Percentiles rank a stretch among this genome's conserved stretches.
phyloP scores from a whole-genome alignment of 225 moss, liverwort and hornwort genomes.

The Anthoceros angustus region DNA sequence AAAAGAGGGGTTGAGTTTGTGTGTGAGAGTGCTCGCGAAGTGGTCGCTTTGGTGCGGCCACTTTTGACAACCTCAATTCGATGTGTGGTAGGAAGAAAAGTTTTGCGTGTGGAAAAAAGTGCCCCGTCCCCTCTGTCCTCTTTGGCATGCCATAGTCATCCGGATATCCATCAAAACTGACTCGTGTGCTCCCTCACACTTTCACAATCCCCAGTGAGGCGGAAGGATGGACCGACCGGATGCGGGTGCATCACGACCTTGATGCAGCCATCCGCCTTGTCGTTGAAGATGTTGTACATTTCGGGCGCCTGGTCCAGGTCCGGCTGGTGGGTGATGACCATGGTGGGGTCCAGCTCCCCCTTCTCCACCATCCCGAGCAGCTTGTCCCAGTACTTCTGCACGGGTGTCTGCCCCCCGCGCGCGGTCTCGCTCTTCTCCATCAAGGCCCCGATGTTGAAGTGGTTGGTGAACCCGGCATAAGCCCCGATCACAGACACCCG shows the following conservation, averaged over 20 bases:
- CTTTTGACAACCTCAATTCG: no score
- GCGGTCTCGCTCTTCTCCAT: slow-evolving; percentile 74
- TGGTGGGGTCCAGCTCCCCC: slow-evolving; percentile 27
- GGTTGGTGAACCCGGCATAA: slow-evolving; percentile 56
- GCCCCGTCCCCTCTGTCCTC: no score
- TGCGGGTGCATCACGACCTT: slow-evolving; percentile 38
- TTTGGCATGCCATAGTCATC: no score
- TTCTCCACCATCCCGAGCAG: slow-evolving; percentile 31
- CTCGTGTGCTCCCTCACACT: no score
- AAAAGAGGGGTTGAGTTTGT: no score
- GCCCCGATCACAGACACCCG: slow-evolving; percentile 49
- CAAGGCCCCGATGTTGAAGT: slow-evolving; percentile 59
- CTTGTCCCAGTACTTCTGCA: slow-evolving; percentile 56
- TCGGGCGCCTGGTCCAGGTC: slow-evolving; percentile 40
- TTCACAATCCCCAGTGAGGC: no score
- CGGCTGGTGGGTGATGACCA: slow-evolving; percentile 37
- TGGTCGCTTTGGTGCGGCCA: no score
- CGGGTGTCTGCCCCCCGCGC: slow-evolving; percentile 72
- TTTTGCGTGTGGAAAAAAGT: no score
- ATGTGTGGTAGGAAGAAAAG: no score
- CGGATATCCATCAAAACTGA: no score
- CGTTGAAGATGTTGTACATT: slow-evolving; percentile 53
- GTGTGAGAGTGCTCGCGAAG: no score
- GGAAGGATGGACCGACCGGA: no score
- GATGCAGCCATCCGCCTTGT: slow-evolving; percentile 39